A percentile compares a stretch with the other conserved stretches of the same genome.
Conservation (phyloP, 164 flowering plant species). For the Annona cherimola region DNA sequence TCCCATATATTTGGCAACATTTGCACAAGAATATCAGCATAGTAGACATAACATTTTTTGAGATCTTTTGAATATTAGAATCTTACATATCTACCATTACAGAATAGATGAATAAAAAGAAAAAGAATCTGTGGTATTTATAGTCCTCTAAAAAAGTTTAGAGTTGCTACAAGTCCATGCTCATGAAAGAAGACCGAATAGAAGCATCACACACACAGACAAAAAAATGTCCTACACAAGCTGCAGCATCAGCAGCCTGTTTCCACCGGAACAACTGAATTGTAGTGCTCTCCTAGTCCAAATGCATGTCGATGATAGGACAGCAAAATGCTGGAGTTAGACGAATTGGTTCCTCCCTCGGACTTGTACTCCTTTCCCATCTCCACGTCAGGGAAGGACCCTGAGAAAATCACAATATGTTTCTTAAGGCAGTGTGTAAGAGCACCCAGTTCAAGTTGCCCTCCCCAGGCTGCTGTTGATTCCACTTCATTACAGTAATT, state of each 20-base stretch:
- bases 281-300: conserved; percentile 97
- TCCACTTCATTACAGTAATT: conserved; percentile 76
- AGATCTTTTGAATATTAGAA: background rate
- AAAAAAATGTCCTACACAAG: background rate
- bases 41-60: background rate
- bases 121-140: background rate
- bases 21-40: background rate
- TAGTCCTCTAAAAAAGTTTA: background rate
- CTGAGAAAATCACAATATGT: conserved; percentile 73
- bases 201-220: background rate
- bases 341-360: conserved; percentile 18
- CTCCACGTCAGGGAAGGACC: conserved; percentile 92
- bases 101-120: background rate
- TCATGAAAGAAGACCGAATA: background rate
- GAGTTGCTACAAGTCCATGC: background rate
- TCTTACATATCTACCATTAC: background rate
- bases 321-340: conserved; percentile 47
- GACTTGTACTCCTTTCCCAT: conserved; percentile 91
- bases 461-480: conserved; percentile 91
- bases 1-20: background rate
- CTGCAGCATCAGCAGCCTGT: conserved; percentile 15
- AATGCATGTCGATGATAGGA: conserved; percentile 86
- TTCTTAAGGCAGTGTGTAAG: conserved; percentile 74
- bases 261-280: conserved; percentile 56
- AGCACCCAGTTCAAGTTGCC: conserved; percentile 91